Conservation (phyloP, 805 yeast genomes). For the Phaffomyces opuntiae region DNA sequence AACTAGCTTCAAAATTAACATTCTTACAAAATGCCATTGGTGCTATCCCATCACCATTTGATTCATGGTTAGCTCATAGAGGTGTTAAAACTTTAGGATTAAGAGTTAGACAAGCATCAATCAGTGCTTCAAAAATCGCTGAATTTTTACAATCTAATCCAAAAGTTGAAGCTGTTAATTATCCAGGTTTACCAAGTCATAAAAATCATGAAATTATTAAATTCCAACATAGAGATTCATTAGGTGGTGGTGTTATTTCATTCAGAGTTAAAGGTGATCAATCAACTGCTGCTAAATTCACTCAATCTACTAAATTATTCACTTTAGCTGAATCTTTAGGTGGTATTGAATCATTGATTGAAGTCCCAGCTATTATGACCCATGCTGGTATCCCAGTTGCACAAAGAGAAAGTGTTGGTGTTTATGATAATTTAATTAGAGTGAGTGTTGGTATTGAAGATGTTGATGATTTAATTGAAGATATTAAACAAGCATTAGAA, state of each 20-base stretch:
- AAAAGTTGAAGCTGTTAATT: constrained; percentile 61
- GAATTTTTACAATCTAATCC: constrained; percentile 47
- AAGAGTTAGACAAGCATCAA: constrained; percentile 65
- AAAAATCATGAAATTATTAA: constrained; percentile 54
- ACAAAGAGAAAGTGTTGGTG: constrained; percentile 74
- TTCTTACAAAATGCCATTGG: constrained; percentile 87
- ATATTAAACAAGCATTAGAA: constrained; percentile 60
- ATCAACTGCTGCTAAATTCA: constrained; percentile 64
- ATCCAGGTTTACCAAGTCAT: constrained; percentile 74
- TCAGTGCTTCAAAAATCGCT: constrained; percentile 63
- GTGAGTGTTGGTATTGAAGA: constrained; percentile 86
- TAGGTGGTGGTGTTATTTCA: constrained; percentile 91
- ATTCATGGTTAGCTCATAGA: constrained; percentile 88
- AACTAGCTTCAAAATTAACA: constrained; percentile 54
- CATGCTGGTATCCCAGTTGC: constrained; percentile 84
- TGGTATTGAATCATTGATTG: constrained; percentile 79
- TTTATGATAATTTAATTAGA: constrained; percentile 74
- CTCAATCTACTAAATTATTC: constrained; percentile 67
- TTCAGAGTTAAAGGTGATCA: constrained; percentile 84
- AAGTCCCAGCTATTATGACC: constrained; percentile 89
- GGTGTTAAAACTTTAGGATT: constrained; percentile 83
- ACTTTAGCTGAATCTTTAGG: constrained; percentile 88
- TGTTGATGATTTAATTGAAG: constrained; percentile 64
- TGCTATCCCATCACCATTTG: constrained; percentile 85
- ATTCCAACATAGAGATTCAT: constrained; percentile 73